Conservation (phyloP, 139 green algal genomes). For the Chlamydomonas urium region DNA sequence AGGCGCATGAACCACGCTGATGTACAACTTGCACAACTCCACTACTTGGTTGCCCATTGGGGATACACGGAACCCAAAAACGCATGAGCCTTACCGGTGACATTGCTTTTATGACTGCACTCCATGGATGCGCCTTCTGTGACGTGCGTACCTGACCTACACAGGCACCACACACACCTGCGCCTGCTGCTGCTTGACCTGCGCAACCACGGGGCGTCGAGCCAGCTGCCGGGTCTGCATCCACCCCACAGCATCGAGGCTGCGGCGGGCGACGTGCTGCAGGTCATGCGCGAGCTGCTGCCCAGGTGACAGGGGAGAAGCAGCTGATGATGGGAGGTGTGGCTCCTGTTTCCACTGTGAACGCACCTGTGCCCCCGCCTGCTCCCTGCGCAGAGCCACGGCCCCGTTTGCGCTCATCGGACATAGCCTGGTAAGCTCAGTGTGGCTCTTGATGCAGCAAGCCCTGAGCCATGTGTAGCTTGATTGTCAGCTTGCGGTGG, state of each 20-base stretch:
- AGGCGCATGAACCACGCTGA: not conserved
- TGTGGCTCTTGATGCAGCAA: no score
- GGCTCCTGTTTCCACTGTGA: no score
- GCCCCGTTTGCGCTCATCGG: no score
- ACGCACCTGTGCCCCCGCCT: no score
- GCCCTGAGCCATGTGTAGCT: no score
- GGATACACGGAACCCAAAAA: no score
- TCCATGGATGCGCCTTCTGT: not conserved
- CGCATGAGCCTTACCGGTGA: no score
- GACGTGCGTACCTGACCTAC: not conserved
- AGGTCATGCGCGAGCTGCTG: slow-evolving; percentile 35
- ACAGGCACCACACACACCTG: slow-evolving; percentile 25
- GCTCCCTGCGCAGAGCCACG: no score
- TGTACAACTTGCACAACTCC: not conserved
- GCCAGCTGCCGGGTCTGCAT: slow-evolving; percentile 23
- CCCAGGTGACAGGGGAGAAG: not conserved
- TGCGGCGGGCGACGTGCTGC: slow-evolving; percentile 62
- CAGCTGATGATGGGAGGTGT: no score
- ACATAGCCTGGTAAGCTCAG: no score
- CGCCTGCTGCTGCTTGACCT: slow-evolving; percentile 66
- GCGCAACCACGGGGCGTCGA: slow-evolving; percentile 56
- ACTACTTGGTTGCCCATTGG: not conserved
- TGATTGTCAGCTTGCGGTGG: no score
- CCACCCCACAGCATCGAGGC: slow-evolving; percentile 66
- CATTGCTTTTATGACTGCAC: no score